Base-by-base conservation (phyloP, 2,329 filamentous ascomycete species). In the Colletotrichum aenigma region DNA sequence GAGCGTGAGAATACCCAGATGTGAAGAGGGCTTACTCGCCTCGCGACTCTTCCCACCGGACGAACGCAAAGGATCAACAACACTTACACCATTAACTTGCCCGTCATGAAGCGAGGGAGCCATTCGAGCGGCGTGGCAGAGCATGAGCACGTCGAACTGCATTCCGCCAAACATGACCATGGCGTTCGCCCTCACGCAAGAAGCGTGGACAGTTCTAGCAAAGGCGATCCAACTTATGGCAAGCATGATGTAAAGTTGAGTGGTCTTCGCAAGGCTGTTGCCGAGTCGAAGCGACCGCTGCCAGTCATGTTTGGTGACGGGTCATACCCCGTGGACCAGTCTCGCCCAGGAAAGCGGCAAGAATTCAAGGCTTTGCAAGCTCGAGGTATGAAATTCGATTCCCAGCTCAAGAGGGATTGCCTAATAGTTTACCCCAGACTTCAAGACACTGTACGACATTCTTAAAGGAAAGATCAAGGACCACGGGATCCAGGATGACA, bases 401-500 rank as follows among this genome's bases (percentile, higher is more conserved):
- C 10, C 84, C 48, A 80, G 4, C 18, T 21, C 7, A 13, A 61
- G n/a, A n/a, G n/a, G n/a, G n/a, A 21, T 21, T 21, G 0, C 0
- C 30, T 61, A 0, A 61, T 4, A 24, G 5, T 21, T 34, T 32
- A n/a, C 26, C 9, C 3, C 83, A 87, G 93, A 95, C 78, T 81
- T 94, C 60, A 89, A 90, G 79, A 94, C 93, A 0, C 85, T 95
- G 21, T 83, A 90, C 60, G 87, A 90, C 7, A 84, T 95, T 48
- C 85, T 95, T 73, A 89, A 90, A 70, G 88, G 86, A 76, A 92
- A 94, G 83, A 83, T 92, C 36, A 93, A 91, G 78, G 92, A 93
- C 2, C 88, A 89, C 73, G 87, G 91, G 64, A 87, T 93, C 13
- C 84, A 91, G 7, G 93, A 96, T 79, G 95, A 96, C 85, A 94